Conservation (phyloP, 345 rosid genomes). For the Theobroma cacao region DNA sequence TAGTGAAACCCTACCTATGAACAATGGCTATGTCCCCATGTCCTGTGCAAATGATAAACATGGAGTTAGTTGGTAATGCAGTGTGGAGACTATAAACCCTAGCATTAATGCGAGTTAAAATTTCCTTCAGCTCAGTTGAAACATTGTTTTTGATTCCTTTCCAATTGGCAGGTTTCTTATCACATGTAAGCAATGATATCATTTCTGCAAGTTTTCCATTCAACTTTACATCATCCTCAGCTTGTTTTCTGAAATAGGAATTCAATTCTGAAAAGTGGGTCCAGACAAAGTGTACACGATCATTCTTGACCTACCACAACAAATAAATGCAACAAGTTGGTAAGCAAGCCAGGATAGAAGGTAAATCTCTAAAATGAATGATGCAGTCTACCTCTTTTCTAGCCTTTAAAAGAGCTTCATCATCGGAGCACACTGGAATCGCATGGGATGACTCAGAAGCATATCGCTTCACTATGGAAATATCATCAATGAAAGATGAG, state of each 20-base stretch:
- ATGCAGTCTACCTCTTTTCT: conserved; percentile 60
- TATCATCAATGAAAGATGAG: conserved; percentile 71
- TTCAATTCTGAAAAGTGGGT: conserved; percentile 83
- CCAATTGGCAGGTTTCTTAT: conserved; percentile 34
- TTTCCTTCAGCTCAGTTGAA: conserved; percentile 58
- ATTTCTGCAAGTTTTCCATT: conserved; percentile 72
- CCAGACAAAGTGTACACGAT: conserved; percentile 72
- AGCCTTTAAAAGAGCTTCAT: conserved; percentile 77
- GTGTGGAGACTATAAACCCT: conserved; percentile 50
- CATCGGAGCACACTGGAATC: conserved; percentile 78
- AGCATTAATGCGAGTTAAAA: conserved; percentile 50
- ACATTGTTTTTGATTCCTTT: conserved; percentile 43
- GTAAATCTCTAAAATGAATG: background rate
- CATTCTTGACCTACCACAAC: conserved; percentile 64
- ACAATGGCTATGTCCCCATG: conserved; percentile 91
- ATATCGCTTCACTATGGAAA: conserved; percentile 67
- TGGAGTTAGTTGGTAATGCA: conserved; percentile 69
- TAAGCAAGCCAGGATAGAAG: background rate
- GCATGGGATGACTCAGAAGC: conserved; percentile 71
- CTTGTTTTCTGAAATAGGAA: conserved; percentile 62
- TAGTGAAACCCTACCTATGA: conserved; percentile 47
- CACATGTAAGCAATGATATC: conserved; percentile 74
- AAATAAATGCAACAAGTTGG: conserved; percentile 7
- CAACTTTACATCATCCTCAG: conserved; percentile 53
- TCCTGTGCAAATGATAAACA: conserved; percentile 93